These are phyloP conservation scores for Groenewaldozyma tartarivorans DNA, from an alignment of 805 yeast genomes.

Conservation along the genomic window DNA sequence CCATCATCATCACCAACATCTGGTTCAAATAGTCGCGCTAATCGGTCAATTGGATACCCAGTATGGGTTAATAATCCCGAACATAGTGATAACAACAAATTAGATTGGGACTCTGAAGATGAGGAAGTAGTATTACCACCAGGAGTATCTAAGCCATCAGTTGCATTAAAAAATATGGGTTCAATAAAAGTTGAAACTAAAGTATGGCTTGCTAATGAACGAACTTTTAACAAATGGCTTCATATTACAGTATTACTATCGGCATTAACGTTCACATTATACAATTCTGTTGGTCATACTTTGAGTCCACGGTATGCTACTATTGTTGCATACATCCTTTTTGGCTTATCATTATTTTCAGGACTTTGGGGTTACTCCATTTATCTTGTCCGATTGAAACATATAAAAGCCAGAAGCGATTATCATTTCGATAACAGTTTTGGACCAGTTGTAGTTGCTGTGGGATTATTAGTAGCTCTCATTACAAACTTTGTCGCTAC, in stretches of 20 bases:
- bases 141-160: conserved; percentile 78
- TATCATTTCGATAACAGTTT: conserved; percentile 79
- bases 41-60: conserved; percentile 7
- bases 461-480: conserved; percentile 58
- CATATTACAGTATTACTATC: conserved; percentile 79
- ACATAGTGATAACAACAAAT: conserved; percentile 8
- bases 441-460: conserved; percentile 78
- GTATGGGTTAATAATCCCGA: conserved; percentile 5
- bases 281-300: conserved; percentile 62
- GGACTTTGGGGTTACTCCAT: conserved; percentile 85
- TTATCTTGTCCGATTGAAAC: conserved; percentile 58
- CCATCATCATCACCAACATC: conserved; percentile 1
- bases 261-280: conserved; percentile 74
- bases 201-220: conserved; percentile 97
- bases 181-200: conserved; percentile 93
- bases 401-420: conserved; percentile 75
- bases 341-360: conserved; percentile 69
- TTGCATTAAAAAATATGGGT: conserved; percentile 76
- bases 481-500: conserved; percentile 56
- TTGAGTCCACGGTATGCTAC: conserved; percentile 50
- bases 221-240: conserved; percentile 94
- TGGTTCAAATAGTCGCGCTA: neutral
- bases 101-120: conserved; percentile 54
- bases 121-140: conserved; percentile 79
- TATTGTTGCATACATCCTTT: conserved; percentile 66